phyloP scores from a whole-genome alignment of 768 basidiomycete genomes.

The Agaricus subrufescens region DNA sequence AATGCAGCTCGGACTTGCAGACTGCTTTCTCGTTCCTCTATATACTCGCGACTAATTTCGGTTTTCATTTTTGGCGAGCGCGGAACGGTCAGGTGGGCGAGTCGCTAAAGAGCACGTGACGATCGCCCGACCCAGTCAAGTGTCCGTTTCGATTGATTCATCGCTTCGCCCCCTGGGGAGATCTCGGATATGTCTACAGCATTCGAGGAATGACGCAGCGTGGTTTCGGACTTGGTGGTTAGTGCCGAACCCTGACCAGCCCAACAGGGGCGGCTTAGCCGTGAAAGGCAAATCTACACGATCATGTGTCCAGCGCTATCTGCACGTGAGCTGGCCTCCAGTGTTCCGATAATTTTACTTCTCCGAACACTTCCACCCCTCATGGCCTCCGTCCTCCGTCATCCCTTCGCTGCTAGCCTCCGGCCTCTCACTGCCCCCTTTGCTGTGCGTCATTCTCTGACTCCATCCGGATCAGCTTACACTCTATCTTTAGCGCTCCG shows the following conservation, averaged over 20 bases:
- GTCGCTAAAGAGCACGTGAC: not conserved
- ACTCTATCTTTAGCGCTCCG: constrained; percentile 46
- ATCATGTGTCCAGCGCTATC: constrained; percentile 10
- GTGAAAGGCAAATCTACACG: not conserved
- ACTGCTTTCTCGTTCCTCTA: not conserved
- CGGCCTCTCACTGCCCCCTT: constrained; percentile 50
- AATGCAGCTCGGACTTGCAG: not conserved
- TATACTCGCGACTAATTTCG: too few relatives aligned
- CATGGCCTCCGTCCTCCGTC: constrained; percentile 54
- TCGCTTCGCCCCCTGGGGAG: too few relatives aligned
- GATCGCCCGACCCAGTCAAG: too few relatives aligned
- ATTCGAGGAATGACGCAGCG: too few relatives aligned
- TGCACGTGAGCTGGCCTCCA: not conserved
- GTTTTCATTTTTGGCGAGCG: not conserved
- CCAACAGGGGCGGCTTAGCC: not conserved
- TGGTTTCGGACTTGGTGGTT: too few relatives aligned
- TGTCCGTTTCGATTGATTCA: too few relatives aligned
- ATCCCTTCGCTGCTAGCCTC: constrained; percentile 49
- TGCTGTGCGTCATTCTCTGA: constrained; percentile 31
- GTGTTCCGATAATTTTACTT: constrained; percentile 5
- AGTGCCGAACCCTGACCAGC: too few relatives aligned
- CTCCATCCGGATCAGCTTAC: constrained; percentile 1
- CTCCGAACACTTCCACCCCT: constrained; percentile 19
- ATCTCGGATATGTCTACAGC: too few relatives aligned
- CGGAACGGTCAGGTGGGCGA: constrained; percentile 9